Base-by-base conservation (phyloP, 768 basidiomycete genomes). In the Mycena kentingensis region DNA sequence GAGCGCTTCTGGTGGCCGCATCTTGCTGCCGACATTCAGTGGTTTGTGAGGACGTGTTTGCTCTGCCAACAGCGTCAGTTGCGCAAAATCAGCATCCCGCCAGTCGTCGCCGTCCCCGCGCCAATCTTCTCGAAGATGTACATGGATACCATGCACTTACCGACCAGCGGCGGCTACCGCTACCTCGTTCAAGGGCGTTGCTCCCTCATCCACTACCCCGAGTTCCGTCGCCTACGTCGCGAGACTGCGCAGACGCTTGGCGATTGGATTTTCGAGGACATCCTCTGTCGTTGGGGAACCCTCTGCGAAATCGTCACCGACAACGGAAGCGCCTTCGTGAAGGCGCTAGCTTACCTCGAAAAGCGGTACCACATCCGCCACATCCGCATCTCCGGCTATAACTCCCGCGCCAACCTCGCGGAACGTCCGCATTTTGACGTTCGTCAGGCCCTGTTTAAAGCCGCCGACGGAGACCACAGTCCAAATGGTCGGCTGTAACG, bases 1-100 rank as follows among this genome's bases (percentile, higher is more conserved):
- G 39, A 25, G 41, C 43, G 57, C 0, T 65, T 64, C 27, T 67
- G 61, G 66, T 66, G 67, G 63, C 64, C 66, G 0, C 34, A 49
- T 0, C 37, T 65, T 6, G 35, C 28, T 0, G 45, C 58, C 0
- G 50, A 65, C 13, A 16, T 68, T 1, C 28, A 41, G 0, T 65
- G 63, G 55, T 68, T 60, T 32, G 37, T 66, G n/a, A 49, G 49
- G 11, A 58, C 63, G 12, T 42, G 41, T 26, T 11, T 24, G 7
- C 41, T 42, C 0, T 73, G 72, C 25, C 71, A 73, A 41, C 26
- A 52, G 5, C 39, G 58, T 0, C 61, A 64, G 0, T 37, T 53
- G 0, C 24, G 54, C 0, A 60, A 62, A 13, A 47, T 69, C 2
- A 26, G 42, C 4, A 50, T 67, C 16, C 62, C 49, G 13, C 57